Percentiles rank a stretch among this genome's conserved stretches.
phyloP scores from a whole-genome alignment of 768 basidiomycete species.

The Ephemerocybe angulata region DNA sequence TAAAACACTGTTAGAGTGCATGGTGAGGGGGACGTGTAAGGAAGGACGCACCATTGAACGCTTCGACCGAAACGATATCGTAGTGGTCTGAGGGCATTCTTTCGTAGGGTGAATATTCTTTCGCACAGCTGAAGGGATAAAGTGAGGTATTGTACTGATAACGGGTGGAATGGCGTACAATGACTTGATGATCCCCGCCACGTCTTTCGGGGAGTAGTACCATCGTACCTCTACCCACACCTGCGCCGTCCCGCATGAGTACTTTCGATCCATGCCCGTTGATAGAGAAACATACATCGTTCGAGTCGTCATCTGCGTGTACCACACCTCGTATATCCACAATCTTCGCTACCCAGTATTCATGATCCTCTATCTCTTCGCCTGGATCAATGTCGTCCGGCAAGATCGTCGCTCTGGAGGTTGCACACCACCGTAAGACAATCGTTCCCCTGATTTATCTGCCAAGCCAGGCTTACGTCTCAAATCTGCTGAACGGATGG shows the following conservation, averaged over 20 bases:
- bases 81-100: constrained; percentile 45
- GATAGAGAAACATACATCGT: constrained; percentile 22
- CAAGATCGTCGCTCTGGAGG: constrained; percentile 40
- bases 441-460: background rate
- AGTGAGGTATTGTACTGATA: background rate
- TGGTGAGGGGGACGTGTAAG: background rate
- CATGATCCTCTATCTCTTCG: constrained; percentile 24
- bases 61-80: constrained; percentile 44
- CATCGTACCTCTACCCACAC: constrained; percentile 55
- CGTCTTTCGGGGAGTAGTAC: constrained; percentile 53
- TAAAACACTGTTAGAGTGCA: background rate
- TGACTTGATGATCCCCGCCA: constrained; percentile 38
- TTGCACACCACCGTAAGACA: background rate
- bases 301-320: constrained; percentile 22
- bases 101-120: constrained; percentile 43
- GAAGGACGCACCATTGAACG: constrained; percentile 40
- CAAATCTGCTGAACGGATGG: constrained; percentile 24
- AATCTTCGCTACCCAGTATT: constrained; percentile 53
- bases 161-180: constrained; percentile 35
- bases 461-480: constrained; percentile 30
- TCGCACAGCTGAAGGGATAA: constrained; percentile 31
- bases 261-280: background rate
- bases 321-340: constrained; percentile 38
- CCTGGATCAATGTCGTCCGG: constrained; percentile 30
- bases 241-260: constrained; percentile 21